Conservation (phyloP, 805 yeast species). For the Cyberlindnera euphorbiiphila region DNA sequence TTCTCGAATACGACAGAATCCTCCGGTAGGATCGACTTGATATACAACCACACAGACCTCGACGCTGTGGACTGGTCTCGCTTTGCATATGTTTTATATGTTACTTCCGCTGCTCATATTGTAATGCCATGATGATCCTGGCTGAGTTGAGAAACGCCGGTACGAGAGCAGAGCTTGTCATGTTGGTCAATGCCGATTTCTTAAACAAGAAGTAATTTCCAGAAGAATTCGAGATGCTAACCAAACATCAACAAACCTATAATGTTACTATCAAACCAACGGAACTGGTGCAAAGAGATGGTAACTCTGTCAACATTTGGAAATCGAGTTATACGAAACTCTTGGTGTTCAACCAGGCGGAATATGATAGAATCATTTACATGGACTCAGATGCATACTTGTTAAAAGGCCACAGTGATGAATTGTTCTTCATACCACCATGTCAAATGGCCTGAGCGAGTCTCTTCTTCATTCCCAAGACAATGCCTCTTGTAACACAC, state of each 20-base stretch:
- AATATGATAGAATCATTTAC: conserved; percentile 51
- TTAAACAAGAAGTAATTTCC: conserved; percentile 20
- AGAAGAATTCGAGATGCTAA: conserved; percentile 12
- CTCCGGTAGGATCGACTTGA: conserved; percentile 24
- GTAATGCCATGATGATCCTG: conserved; percentile 49
- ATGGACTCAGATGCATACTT: conserved; percentile 54
- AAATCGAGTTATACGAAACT: conserved; percentile 51
- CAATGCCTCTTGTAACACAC: no score
- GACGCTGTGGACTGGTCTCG: conserved; percentile 37
- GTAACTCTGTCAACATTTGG: conserved; percentile 35
- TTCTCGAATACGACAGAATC: conserved; percentile 25
- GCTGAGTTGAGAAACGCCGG: conserved; percentile 35
- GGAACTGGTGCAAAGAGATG: conserved; percentile 16
- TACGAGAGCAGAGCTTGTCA: conserved; percentile 43
- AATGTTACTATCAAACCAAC: conserved; percentile 20
- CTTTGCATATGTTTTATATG: conserved; percentile 59
- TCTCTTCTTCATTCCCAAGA: no score
- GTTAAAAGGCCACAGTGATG: conserved; percentile 42
- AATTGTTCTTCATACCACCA: conserved; percentile 47
- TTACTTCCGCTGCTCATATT: conserved; percentile 49
- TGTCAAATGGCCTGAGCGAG: conserved; percentile 45
- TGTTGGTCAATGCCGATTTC: conserved; percentile 36
- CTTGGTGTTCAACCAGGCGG: conserved; percentile 43
- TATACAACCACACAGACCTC: conserved; percentile 17
- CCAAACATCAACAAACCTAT: conserved; percentile 8